Base-by-base conservation (phyloP, 371 early-diverging fungal genomes). In the Entomophthora muscae region DNA sequence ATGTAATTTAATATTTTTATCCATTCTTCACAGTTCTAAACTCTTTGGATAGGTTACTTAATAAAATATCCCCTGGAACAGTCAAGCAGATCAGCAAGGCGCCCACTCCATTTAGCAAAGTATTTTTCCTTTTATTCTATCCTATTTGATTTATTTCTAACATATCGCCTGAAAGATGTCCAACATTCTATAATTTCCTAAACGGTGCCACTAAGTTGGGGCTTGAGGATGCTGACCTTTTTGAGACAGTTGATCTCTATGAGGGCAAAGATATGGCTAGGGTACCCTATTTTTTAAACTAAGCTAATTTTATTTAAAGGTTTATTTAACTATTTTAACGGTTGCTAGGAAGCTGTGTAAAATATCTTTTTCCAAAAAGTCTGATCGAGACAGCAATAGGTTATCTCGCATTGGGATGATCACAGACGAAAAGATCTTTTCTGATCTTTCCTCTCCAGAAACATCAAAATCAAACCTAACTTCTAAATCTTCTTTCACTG, bases 241-340 rank as follows among this genome's bases (percentile, higher is more conserved):
- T 97, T 72, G 84, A 92, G 67, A 91, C 97, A 0, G 83, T 83
- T 3, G 97, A 97, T 72, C 72, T 97, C 33, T 91, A 85, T 70
- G 91, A 93, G 58, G 89, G 80, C 51, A 91, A 87, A 69, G 84
- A 93, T 72, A 84, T 94, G 80, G 74, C 77, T 31, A 79, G 83
- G 65, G 89, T 91, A 76, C 68, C 23, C 22, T 28, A n/a, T 22
- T 61, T 28, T n/a, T 26, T 32, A 51, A 51, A 51, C 12, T 22
- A 30, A 21, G 22, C 12, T 60, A n/a, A 3, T 51, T 1, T 3
- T 21, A 3, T 5, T 10, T 32, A n/a, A 5, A 60, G 60, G 60
- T 60, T 23, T 32, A 32, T 24, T 21, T 60, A 23, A 42, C 60
- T 21, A 31, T 62, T 7, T 62, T 62, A 53, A 26, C 62, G 30